Conservation (phyloP, 345 rosid genomes). For the Brassica napus region DNA sequence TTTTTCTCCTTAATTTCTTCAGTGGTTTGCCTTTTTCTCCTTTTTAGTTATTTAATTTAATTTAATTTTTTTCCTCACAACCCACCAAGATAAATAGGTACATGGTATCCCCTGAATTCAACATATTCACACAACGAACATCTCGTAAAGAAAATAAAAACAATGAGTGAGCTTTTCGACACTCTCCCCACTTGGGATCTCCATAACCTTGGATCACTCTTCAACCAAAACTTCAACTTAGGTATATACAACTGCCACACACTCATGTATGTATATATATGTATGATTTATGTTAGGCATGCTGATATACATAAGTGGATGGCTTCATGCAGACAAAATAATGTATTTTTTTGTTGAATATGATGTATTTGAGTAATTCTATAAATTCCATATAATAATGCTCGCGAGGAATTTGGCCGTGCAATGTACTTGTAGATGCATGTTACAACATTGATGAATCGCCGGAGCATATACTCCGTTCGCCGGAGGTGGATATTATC, state of each 20-base stretch:
- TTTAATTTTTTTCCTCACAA: conserved; percentile 26
- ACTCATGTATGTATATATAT: not conserved
- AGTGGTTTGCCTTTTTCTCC: conserved; percentile 4
- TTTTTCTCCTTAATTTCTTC: conserved; percentile 36
- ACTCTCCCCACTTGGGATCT: conserved; percentile 75
- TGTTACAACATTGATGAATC: conserved; percentile 49
- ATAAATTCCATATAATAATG: not conserved
- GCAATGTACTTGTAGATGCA: conserved; percentile 32
- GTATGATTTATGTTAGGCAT: not conserved
- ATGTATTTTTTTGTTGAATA: not conserved
- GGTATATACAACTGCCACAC: conserved; percentile 41
- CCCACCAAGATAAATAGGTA: conserved; percentile 38
- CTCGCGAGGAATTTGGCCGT: conserved; percentile 7
- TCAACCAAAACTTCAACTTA: conserved; percentile 74
- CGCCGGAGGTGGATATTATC: conserved; percentile 35
- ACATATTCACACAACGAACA: conserved; percentile 16
- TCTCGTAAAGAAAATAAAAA: not conserved
- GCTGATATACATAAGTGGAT: not conserved
- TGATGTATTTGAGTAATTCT: not conserved
- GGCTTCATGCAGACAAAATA: conserved; percentile 6
- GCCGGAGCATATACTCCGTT: conserved; percentile 38
- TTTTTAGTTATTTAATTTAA: not conserved
- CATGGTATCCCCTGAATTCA: conserved; percentile 18
- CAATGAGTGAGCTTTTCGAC: conserved; percentile 55
- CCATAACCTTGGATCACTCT: conserved; percentile 69